A percentile compares a stretch with the other conserved stretches of the same genome.
Conservation (phyloP, 2,329 filamentous ascomycete genomes). For the Zarea fungicola region DNA sequence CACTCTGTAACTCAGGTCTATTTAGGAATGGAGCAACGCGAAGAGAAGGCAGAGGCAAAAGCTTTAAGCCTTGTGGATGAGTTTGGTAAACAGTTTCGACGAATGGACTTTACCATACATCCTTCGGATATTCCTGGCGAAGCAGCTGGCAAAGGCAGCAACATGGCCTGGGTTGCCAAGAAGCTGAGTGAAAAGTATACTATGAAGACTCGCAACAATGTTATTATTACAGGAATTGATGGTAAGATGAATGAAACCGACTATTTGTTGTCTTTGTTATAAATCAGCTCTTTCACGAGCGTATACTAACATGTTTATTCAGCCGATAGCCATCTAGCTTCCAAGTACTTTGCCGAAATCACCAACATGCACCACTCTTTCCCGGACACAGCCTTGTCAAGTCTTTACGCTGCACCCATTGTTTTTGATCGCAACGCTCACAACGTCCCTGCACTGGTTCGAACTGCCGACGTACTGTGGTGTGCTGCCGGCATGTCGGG, state of each 20-base stretch:
- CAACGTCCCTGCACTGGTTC: conserved; percentile 60
- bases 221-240: conserved; percentile 68
- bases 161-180: conserved; percentile 64
- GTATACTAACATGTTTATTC: conserved; percentile 16
- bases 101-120: conserved; percentile 63
- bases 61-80: conserved; percentile 56
- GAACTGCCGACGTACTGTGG: conserved; percentile 69
- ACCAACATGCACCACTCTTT: conserved; percentile 57
- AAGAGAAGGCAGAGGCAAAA: conserved; percentile 55
- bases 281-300: no score
- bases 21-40: conserved; percentile 67
- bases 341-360: conserved; percentile 62
- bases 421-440: conserved; percentile 72
- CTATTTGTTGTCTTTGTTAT: no score
- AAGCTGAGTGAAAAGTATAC: conserved; percentile 59
- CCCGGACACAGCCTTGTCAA: conserved; percentile 55
- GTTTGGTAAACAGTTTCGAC: conserved; percentile 60
- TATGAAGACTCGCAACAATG: conserved; percentile 48
- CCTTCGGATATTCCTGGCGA: conserved; percentile 61
- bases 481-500: conserved; percentile 65
- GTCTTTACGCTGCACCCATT: conserved; percentile 64
- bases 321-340: conserved; percentile 67
- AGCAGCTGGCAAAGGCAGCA: conserved; percentile 69
- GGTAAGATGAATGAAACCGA: no score
- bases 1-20: conserved; percentile 52